Evolutionary conservation across 2,329 filamentous ascomycete genomes (phyloP).

Genomic region (Aureobasidium lini): DNA sequence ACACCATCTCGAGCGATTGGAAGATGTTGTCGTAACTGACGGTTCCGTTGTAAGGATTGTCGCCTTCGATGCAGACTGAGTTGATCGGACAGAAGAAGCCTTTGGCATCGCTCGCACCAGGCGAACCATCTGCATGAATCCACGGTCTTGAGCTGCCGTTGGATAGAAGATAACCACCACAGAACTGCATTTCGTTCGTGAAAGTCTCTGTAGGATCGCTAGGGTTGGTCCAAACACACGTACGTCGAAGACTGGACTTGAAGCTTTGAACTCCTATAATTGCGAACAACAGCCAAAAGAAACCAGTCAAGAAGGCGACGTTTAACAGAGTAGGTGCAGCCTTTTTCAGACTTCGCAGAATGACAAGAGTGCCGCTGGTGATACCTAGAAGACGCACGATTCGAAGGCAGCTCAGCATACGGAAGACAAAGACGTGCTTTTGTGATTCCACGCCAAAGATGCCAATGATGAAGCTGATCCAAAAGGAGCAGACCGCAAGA

Average conservation of each 20-base stretch:
- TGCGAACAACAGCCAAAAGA: slow-evolving; percentile 96
- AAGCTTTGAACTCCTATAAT: slow-evolving; percentile 97
- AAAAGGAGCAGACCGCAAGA: slow-evolving; percentile 87
- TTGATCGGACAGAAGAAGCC: slow-evolving; percentile 81
- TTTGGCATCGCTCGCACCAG: slow-evolving; percentile 54
- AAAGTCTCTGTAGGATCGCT: slow-evolving; percentile 42
- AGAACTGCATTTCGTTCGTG: slow-evolving; percentile 60
- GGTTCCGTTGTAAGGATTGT: slow-evolving; percentile 75
- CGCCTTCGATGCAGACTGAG: slow-evolving; percentile 72
- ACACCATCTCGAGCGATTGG: slow-evolving; percentile 87
- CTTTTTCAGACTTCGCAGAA: slow-evolving; percentile 89
- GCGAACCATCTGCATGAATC: slow-evolving; percentile 50
- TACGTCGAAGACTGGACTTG: slow-evolving; percentile 44
- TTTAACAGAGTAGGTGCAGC: slow-evolving; percentile 85
- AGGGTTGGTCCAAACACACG: slow-evolving; percentile 48
- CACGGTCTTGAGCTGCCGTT: slow-evolving; percentile 47
- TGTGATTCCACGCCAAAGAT: slow-evolving; percentile 60
- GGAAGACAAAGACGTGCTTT: slow-evolving; percentile 78
- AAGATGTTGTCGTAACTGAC: slow-evolving; percentile 93
- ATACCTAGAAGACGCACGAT: slow-evolving; percentile 86
- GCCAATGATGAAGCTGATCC: slow-evolving; percentile 76
- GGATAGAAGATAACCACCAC: slow-evolving; percentile 70
- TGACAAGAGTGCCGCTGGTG: slow-evolving; percentile 91
- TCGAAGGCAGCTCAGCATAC: slow-evolving; percentile 91
- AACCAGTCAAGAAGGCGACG: slow-evolving; percentile 87